Percentiles rank a stretch among this genome's conserved stretches.
Evolutionary conservation across 768 basidiomycete species (phyloP).

Genomic region (Mycena belliarum): DNA sequence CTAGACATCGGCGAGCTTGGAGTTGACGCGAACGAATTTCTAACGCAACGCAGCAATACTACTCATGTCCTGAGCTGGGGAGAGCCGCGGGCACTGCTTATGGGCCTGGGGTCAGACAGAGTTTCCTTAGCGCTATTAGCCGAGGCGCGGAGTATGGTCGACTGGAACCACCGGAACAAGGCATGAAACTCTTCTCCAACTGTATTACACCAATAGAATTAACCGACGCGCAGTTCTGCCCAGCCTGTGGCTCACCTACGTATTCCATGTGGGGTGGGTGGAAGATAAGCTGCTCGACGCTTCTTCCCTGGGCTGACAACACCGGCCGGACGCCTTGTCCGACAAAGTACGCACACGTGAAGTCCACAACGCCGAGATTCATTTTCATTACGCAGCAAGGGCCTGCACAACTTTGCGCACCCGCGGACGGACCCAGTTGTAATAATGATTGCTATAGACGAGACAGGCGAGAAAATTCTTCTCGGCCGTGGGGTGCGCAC

Average conservation of each 20-base stretch:
- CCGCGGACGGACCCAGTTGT: slow-evolving; percentile 87
- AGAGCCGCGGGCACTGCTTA: slow-evolving; percentile 63
- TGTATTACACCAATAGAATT: background rate
- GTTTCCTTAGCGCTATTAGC: slow-evolving; percentile 80
- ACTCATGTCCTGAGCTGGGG: slow-evolving; percentile 50
- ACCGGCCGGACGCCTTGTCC: slow-evolving; percentile 65
- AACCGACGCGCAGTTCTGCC: slow-evolving; percentile 65
- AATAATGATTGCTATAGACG: slow-evolving; percentile 85
- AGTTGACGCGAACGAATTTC: slow-evolving; percentile 37
- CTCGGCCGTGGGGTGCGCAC: slow-evolving; percentile 74
- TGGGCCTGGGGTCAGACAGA: slow-evolving; percentile 44
- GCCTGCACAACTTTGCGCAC: slow-evolving; percentile 84
- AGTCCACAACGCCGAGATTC: background rate
- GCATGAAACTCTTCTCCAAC: slow-evolving; percentile 40
- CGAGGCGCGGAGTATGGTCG: slow-evolving; percentile 75
- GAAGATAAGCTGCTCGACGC: slow-evolving; percentile 82
- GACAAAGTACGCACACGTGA: slow-evolving; percentile 52
- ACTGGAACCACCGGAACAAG: slow-evolving; percentile 93
- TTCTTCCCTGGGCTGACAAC: slow-evolving; percentile 76
- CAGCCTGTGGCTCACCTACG: slow-evolving; percentile 78
- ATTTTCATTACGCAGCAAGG: slow-evolving; percentile 51
- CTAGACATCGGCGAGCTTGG: slow-evolving; percentile 65
- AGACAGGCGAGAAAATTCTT: slow-evolving; percentile 79
- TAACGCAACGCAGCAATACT: slow-evolving; percentile 43
- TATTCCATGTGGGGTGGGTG: slow-evolving; percentile 95